Conservation (phyloP, 2,329 filamentous ascomycete genomes). For the Dactylellina sp. region DNA sequence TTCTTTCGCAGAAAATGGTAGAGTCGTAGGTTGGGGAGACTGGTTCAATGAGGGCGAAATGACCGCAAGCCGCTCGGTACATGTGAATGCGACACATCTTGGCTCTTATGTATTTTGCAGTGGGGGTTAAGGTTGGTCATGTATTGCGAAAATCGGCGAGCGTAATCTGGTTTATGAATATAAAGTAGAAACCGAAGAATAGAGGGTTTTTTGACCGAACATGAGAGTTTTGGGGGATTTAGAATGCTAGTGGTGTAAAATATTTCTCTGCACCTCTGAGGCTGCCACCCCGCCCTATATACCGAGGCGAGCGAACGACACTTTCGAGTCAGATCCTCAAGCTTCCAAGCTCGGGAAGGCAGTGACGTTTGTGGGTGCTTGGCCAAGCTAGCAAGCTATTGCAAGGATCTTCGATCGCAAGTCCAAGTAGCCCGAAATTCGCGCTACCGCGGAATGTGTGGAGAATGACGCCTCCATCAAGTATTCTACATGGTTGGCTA, state of each 20-base stretch:
- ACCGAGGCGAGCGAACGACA: conserved; percentile 44
- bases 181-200: background rate
- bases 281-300: conserved; percentile 48
- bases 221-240: conserved; percentile 1
- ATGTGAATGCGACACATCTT: conserved; percentile 54
- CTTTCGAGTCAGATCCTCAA: conserved; percentile 51
- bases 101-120: conserved; percentile 7
- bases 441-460: conserved; percentile 43
- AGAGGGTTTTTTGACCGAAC: background rate
- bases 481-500: conserved; percentile 45
- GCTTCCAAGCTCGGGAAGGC: conserved; percentile 33
- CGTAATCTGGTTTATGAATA: background rate
- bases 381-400: conserved; percentile 46
- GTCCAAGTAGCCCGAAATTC: conserved; percentile 47
- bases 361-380: conserved; percentile 55
- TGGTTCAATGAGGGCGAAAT: conserved; percentile 41
- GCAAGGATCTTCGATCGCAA: conserved; percentile 41
- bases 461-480: conserved; percentile 21
- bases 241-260: background rate
- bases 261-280: conserved; percentile 12
- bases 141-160: background rate
- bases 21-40: conserved; percentile 32
- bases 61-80: conserved; percentile 54
- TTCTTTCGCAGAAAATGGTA: conserved; percentile 51
- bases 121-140: conserved; percentile 11